A percentile compares a stretch with the other conserved stretches of the same genome.
Evolutionary conservation across 2,329 filamentous ascomycete species (phyloP).

Genomic region (Epichloe hybrida): DNA sequence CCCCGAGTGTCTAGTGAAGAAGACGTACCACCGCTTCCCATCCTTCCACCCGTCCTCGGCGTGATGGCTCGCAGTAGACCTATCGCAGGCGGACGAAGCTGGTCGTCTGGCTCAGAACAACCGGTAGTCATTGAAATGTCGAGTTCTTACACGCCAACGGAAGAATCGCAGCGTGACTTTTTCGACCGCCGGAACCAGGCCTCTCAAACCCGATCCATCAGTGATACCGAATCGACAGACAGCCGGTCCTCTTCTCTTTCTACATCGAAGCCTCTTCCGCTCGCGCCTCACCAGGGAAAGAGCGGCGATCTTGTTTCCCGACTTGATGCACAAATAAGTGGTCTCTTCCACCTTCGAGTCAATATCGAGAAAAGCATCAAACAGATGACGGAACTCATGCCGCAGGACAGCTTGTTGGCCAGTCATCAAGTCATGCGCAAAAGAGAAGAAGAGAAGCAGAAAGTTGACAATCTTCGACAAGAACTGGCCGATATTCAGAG

Average conservation of each 20-base stretch:
- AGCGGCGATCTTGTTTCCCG: constrained; percentile 51
- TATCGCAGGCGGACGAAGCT: constrained; percentile 13
- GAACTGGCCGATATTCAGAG: constrained; percentile 61
- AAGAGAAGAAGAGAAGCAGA: constrained; percentile 45
- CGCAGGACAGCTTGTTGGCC: constrained; percentile 53
- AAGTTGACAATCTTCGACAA: constrained; percentile 49
- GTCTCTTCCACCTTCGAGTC: constrained; percentile 50
- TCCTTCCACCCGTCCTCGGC: constrained; percentile 11
- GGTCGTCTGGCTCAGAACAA: constrained; percentile 10
- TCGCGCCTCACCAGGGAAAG: constrained; percentile 44
- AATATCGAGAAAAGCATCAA: constrained; percentile 62
- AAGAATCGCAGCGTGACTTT: neutral
- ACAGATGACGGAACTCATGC: constrained; percentile 68
- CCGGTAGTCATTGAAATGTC: constrained; percentile 18
- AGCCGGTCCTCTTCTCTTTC: constrained; percentile 22
- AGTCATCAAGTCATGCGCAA: constrained; percentile 48
- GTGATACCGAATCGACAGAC: constrained; percentile 2
- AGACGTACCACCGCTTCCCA: constrained; percentile 13
- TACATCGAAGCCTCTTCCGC: constrained; percentile 45
- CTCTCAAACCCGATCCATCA: constrained; percentile 1
- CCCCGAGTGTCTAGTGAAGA: constrained; percentile 14
- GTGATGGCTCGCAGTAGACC: constrained; percentile 21
- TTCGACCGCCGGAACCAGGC: neutral
- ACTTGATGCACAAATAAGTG: constrained; percentile 51
- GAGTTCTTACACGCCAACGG: neutral